These are phyloP conservation scores for fission yeast (Schizosaccharomyces pombe) DNA, from an alignment of 805 yeast genomes.

Conservation along the genomic window DNA sequence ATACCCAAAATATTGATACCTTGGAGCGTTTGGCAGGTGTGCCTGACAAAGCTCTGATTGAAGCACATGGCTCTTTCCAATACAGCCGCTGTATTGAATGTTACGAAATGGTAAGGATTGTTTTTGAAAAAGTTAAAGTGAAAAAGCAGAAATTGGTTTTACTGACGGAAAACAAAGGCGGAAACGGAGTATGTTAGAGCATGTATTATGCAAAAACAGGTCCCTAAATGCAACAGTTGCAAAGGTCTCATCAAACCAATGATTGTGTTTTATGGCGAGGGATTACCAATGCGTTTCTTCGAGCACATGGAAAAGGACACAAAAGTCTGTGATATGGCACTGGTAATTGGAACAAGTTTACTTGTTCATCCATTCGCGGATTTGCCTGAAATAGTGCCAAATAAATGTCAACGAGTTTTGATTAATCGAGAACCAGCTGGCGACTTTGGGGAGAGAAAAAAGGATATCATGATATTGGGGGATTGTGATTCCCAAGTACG, in stretches of 20 bases:
- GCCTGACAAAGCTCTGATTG: conserved; percentile 37
- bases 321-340: conserved; percentile 36
- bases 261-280: conserved; percentile 78
- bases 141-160: background rate
- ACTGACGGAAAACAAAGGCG: conserved; percentile 1
- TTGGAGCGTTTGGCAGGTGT: conserved; percentile 72
- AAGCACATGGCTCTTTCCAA: conserved; percentile 92
- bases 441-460: conserved; percentile 28
- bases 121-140: conserved; percentile 9
- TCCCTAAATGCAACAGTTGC: conserved; percentile 36
- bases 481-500: conserved; percentile 46
- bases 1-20: conserved; percentile 36
- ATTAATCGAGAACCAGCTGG: conserved; percentile 65
- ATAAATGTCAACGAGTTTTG: conserved; percentile 31
- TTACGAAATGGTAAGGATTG: conserved; percentile 26
- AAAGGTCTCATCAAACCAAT: conserved; percentile 70
- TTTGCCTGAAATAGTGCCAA: conserved; percentile 31
- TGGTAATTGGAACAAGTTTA: conserved; percentile 82
- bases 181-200: conserved; percentile 6
- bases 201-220: conserved; percentile 11
- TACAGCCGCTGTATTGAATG: conserved; percentile 66
- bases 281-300: conserved; percentile 49
- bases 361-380: conserved; percentile 80
- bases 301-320: conserved; percentile 39
- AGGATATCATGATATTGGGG: conserved; percentile 38